These are phyloP conservation scores for Sporothrix phasma DNA, from an alignment of 2,329 filamentous ascomycete species.

Conservation along the genomic window DNA sequence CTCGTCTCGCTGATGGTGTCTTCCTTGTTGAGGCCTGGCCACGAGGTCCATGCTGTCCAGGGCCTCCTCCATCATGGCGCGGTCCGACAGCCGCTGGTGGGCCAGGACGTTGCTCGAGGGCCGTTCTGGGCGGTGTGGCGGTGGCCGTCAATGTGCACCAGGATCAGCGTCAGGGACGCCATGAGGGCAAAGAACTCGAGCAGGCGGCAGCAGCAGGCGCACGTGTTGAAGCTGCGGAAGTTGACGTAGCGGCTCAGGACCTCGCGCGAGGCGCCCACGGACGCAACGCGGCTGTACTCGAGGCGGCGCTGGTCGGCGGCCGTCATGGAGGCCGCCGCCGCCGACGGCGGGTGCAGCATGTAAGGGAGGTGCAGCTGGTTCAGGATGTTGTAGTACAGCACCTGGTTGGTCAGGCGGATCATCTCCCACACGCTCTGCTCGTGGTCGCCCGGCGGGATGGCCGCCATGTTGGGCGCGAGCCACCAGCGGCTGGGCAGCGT, in stretches of 20 bases:
- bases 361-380: slow-evolving; percentile 33
- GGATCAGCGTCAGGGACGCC: slow-evolving; percentile 29
- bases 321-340: not conserved
- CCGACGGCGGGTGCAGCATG: slow-evolving; percentile 22
- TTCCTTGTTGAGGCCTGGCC: slow-evolving; percentile 20
- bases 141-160: slow-evolving; percentile 30
- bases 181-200: slow-evolving; percentile 27
- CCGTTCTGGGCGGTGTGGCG: slow-evolving; percentile 8
- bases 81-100: slow-evolving; percentile 32
- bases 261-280: slow-evolving; percentile 31
- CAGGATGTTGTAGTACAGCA: slow-evolving; percentile 31
- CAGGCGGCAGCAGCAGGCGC: slow-evolving; percentile 26
- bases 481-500: slow-evolving; percentile 36
- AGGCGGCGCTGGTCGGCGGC: slow-evolving; percentile 18
- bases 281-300: slow-evolving; percentile 29
- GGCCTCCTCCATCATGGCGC: slow-evolving; percentile 30
- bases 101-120: slow-evolving; percentile 21
- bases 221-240: slow-evolving; percentile 25
- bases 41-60: slow-evolving; percentile 28
- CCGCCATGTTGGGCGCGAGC: slow-evolving; percentile 23
- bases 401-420: slow-evolving; percentile 27
- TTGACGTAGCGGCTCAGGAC: slow-evolving; percentile 29
- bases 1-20: slow-evolving; percentile 27
- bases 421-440: slow-evolving; percentile 23
- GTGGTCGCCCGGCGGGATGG: slow-evolving; percentile 11